Evolutionary conservation across 257 asterid species (phyloP), one percentile per base, ranked within the genome.

Genomic region (Capsicum baccatum): DNA sequence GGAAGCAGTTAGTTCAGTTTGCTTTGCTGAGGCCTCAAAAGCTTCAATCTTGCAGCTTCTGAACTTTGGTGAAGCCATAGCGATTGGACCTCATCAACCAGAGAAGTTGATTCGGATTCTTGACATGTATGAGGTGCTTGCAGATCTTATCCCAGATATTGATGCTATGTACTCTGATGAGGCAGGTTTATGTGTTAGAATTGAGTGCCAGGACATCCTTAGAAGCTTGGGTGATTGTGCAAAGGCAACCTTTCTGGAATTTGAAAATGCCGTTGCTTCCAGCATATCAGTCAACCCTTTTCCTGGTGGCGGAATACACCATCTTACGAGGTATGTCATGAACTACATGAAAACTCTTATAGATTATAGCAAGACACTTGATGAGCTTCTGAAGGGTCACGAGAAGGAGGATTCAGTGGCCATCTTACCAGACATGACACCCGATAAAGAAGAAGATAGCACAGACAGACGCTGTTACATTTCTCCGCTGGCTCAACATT

Each of bases 81-180:
- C 99, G 58, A 90, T 96, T 7, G 95, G 97, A 26, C 97, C 97
- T 63, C 97, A 89, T 48, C 93, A 92, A 62, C 99, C 98, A 0
- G 99, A 96, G 69, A 93, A 94, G 89, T 64, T 96, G 90, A 89
- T 93, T 44, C 90, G 98, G 85, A 88, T 96, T 82, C 97, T 96
- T 13, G 96, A 93, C 88, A 92, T 94, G 98, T 92, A 94, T 19
- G 99, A 96, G 89, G 95, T 92, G 58, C 96, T 94, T 3, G 93
- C 90, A 0, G 97, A 90, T 48, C 97, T 96, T 58, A 86, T 88
- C 44, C 92, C 97, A 0, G 97, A 94, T 48, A 86, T 96, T 6
- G 84, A 78, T 3, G 60, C 92, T 13, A 44, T 94, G 37, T 96
- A 92, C 83, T 64, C 86, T 0, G 92, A 89, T 50, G 98, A 90